These are phyloP conservation scores for Arachnopeziza araneosa DNA, from an alignment of 2,329 filamentous ascomycete species.

Conservation along the genomic window DNA sequence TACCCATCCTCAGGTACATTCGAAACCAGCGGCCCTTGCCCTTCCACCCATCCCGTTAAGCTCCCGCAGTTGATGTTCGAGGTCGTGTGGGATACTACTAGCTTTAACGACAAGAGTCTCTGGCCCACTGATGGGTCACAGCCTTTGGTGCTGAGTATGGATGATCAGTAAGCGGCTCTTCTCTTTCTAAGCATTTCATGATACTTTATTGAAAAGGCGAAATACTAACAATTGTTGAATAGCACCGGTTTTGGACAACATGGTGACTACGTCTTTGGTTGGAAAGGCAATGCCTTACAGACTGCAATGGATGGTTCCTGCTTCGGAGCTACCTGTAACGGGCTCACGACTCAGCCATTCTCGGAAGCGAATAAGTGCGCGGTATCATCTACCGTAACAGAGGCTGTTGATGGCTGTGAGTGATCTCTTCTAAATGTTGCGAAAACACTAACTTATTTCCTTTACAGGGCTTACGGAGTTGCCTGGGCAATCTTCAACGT, in stretches of 20 bases:
- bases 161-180: slow-evolving; percentile 1
- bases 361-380: slow-evolving; percentile 42
- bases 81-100: slow-evolving; percentile 3
- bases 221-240: background rate
- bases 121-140: slow-evolving; percentile 4
- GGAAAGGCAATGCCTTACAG: slow-evolving; percentile 46
- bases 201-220: background rate
- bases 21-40: slow-evolving; percentile 5
- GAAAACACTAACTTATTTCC: background rate
- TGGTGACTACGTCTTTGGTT: slow-evolving; percentile 53
- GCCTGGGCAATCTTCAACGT: background rate
- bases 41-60: slow-evolving; percentile 4
- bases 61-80: slow-evolving; percentile 7
- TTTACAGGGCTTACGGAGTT: background rate
- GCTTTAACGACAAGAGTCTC: slow-evolving; percentile 13
- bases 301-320: slow-evolving; percentile 40
- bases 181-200: background rate
- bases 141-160: slow-evolving; percentile 6
- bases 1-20: slow-evolving; percentile 3
- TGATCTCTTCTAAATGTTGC: background rate
- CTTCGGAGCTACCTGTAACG: slow-evolving; percentile 39
- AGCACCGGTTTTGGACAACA: slow-evolving; percentile 48
- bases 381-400: slow-evolving; percentile 40
- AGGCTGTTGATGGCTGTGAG: slow-evolving; percentile 42
- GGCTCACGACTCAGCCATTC: slow-evolving; percentile 39